These are phyloP conservation scores for Xylaria sp. DNA, from an alignment of 495 filamentous ascomycete genomes.

Conservation along the genomic window DNA sequence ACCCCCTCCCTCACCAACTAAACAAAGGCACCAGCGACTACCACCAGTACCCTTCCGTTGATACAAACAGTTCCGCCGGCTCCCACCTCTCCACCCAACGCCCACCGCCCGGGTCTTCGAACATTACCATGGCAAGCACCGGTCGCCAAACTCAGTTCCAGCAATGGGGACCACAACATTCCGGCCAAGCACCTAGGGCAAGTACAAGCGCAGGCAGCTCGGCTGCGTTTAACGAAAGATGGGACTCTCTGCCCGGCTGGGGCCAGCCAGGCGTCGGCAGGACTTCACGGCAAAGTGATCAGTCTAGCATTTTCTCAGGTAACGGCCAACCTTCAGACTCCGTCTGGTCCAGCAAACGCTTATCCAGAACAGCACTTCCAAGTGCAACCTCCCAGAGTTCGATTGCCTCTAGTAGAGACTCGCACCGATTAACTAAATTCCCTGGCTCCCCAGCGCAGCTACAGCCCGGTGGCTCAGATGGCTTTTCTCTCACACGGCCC, in stretches of 20 bases:
- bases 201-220: slow-evolving; percentile 57
- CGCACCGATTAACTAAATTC: slow-evolving; percentile 58
- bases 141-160: slow-evolving; percentile 75
- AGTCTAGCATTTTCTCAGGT: slow-evolving; percentile 65
- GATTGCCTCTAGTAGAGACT: slow-evolving; percentile 55
- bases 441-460: slow-evolving; percentile 49
- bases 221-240: slow-evolving; percentile 58
- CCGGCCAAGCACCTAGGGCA: slow-evolving; percentile 50
- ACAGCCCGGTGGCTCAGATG: slow-evolving; percentile 57
- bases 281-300: slow-evolving; percentile 50
- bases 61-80: slow-evolving; percentile 58
- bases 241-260: slow-evolving; percentile 70
- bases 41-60: slow-evolving; percentile 87
- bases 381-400: slow-evolving; percentile 58
- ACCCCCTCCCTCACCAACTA: slow-evolving; percentile 80
- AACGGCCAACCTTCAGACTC: slow-evolving; percentile 76
- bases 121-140: slow-evolving; percentile 72
- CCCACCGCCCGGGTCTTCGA: slow-evolving; percentile 69
- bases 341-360: slow-evolving; percentile 67
- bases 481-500: slow-evolving; percentile 71
- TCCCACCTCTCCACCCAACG: slow-evolving; percentile 72
- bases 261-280: slow-evolving; percentile 40
- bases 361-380: slow-evolving; percentile 61
- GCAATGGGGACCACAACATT: slow-evolving; percentile 67
- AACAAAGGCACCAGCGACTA: slow-evolving; percentile 80